These are phyloP conservation scores for Candida freyschussii DNA, from an alignment of 1,139 yeast genomes.

Conservation along the genomic window DNA sequence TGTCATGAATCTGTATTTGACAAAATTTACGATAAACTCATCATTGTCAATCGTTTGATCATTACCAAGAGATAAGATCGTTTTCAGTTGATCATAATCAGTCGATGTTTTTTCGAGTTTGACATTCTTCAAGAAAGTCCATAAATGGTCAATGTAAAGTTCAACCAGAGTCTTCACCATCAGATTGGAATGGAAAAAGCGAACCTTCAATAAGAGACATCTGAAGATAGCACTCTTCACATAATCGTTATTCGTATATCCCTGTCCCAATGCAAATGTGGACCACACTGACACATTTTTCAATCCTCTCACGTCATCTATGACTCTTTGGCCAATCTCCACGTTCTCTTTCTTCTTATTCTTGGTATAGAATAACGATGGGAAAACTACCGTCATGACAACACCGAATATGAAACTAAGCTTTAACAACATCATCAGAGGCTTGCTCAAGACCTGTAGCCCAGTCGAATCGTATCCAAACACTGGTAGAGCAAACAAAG, in stretches of 20 bases:
- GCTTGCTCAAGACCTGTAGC: conserved; percentile 22
- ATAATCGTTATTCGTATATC: conserved; percentile 23
- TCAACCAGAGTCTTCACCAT: conserved; percentile 18
- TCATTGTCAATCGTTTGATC: conserved; percentile 25
- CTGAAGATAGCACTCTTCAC: conserved; percentile 27
- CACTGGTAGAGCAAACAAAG: conserved; percentile 30
- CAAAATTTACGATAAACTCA: conserved; percentile 19
- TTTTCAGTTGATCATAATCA: conserved; percentile 25
- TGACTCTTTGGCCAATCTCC: not conserved
- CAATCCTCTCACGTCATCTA: conserved; percentile 21
- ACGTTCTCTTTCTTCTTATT: conserved; percentile 8
- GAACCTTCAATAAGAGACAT: conserved; percentile 26
- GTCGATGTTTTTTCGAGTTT: conserved; percentile 15
- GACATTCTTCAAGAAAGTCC: conserved; percentile 24
- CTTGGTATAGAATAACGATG: conserved; percentile 22
- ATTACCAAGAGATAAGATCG: conserved; percentile 23
- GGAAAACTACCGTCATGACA: conserved; percentile 24
- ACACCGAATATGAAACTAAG: conserved; percentile 22
- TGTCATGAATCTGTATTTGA: conserved; percentile 10
- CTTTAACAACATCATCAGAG: conserved; percentile 19
- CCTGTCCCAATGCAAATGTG: conserved; percentile 18
- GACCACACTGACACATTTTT: conserved; percentile 18
- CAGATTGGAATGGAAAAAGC: conserved; percentile 17
- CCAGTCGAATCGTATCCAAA: conserved; percentile 20
- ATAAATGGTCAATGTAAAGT: conserved; percentile 25